Percentiles rank a stretch among this genome's conserved stretches.
Conservation (phyloP, 306 rosid species). For the Senna siamea region DNA sequence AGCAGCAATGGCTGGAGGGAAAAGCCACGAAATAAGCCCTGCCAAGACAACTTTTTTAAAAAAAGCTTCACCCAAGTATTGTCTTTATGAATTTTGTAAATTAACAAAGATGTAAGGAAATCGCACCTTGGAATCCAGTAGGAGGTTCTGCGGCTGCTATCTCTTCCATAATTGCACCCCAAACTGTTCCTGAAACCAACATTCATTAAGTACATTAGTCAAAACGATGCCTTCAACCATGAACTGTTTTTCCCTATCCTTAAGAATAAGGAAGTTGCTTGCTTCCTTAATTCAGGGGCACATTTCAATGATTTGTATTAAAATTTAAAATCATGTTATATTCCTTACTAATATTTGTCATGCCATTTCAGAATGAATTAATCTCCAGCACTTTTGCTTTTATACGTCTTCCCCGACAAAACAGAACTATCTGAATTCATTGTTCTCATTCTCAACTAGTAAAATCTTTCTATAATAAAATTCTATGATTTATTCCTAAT, state of each 20-base stretch:
- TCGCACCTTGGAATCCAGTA: slow-evolving; percentile 89
- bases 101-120: not conserved
- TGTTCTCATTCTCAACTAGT: not conserved
- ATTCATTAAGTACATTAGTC: slow-evolving; percentile 20
- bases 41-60: not conserved
- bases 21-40: slow-evolving; percentile 90
- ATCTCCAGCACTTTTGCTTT: not conserved
- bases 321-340: not conserved
- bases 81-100: not conserved
- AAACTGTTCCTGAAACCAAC: slow-evolving; percentile 66
- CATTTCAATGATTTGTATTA: no score
- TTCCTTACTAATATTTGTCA: not conserved
- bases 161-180: slow-evolving; percentile 70
- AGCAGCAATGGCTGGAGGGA: slow-evolving; percentile 82
- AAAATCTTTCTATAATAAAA: not conserved
- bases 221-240: no score
- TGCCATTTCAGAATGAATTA: slow-evolving; percentile 9
- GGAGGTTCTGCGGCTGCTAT: slow-evolving; percentile 72
- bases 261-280: no score
- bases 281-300: no score
- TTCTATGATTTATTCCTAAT: not conserved
- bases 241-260: no score
- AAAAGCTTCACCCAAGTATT: not conserved
- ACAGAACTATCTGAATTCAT: not conserved
- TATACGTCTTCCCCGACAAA: not conserved